These are phyloP conservation scores for Arabidopsis arenosa DNA, from an alignment of 345 rosid genomes.

Conservation along the genomic window DNA sequence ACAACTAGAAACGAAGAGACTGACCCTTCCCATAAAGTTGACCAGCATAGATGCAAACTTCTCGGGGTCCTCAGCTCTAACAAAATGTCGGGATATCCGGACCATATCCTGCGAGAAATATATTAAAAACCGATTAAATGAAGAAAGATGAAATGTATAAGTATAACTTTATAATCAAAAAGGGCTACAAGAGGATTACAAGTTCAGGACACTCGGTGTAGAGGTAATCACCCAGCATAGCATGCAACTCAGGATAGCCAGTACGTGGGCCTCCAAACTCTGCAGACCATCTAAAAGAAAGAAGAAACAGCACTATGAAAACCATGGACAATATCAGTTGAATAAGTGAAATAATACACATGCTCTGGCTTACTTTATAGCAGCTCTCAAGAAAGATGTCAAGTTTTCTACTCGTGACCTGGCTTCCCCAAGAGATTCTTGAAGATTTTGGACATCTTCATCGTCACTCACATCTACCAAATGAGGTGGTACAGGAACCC, in stretches of 20 bases:
- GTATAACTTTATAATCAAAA: background rate
- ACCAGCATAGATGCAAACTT: conserved; percentile 77
- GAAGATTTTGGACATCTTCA: conserved; percentile 75
- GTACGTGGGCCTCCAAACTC: conserved; percentile 71
- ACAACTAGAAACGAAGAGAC: conserved; percentile 28
- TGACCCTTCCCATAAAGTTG: conserved; percentile 89
- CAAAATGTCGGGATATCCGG: conserved; percentile 80
- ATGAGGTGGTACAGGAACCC: conserved; percentile 70
- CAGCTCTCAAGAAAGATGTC: conserved; percentile 84
- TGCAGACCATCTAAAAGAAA: conserved; percentile 80
- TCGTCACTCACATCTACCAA: conserved; percentile 61
- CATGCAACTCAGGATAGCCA: conserved; percentile 81
- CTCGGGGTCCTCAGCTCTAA: conserved; percentile 72
- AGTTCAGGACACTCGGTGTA: conserved; percentile 89
- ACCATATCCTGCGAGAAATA: conserved; percentile 81
- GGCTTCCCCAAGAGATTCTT: conserved; percentile 87
- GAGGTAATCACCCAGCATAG: conserved; percentile 85
- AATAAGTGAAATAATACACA: conserved; percentile 12
- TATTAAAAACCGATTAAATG: background rate
- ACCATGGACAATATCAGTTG: background rate
- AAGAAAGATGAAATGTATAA: background rate
- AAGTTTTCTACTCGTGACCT: conserved; percentile 83
- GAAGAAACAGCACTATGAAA: conserved; percentile 9
- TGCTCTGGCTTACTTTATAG: conserved; percentile 65
- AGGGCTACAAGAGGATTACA: conserved; percentile 51